Evolutionary conservation across 2,329 filamentous ascomycete genomes (phyloP).

Genomic region (Colletotrichum liaoningense): DNA sequence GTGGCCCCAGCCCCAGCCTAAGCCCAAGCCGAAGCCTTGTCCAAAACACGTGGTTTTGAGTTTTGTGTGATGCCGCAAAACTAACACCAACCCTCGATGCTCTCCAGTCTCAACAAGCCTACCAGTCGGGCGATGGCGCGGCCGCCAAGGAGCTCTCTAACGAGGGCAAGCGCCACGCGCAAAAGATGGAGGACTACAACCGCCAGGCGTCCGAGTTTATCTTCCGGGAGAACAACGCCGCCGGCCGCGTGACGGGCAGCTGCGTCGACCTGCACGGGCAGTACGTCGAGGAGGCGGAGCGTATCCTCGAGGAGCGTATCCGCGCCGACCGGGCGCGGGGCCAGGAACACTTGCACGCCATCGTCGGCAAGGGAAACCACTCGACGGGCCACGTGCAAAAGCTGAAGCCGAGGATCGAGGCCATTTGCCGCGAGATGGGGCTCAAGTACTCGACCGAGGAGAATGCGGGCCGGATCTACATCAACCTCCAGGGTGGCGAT

Average conservation of each 20-base stretch:
- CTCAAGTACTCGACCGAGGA: constrained; percentile 87
- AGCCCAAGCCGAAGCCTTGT: background rate
- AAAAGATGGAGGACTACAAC: constrained; percentile 89
- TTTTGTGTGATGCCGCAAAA: background rate
- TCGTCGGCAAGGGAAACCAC: constrained; percentile 96
- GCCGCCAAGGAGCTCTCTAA: constrained; percentile 86
- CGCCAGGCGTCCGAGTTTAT: constrained; percentile 92
- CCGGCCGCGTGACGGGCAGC: constrained; percentile 78
- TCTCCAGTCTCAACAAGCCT: constrained; percentile 78
- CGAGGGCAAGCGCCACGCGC: constrained; percentile 85
- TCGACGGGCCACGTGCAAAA: constrained; percentile 85
- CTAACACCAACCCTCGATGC: background rate
- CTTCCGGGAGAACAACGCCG: constrained; percentile 93
- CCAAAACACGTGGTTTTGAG: background rate
- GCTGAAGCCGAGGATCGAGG: constrained; percentile 94
- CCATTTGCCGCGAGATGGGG: constrained; percentile 84
- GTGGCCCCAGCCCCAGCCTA: constrained; percentile 37
- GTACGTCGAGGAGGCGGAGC: constrained; percentile 93
- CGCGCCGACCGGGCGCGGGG: constrained; percentile 78
- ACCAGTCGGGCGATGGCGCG: constrained; percentile 84
- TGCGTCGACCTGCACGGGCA: constrained; percentile 95
- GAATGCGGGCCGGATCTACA: constrained; percentile 89
- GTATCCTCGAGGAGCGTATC: constrained; percentile 89
- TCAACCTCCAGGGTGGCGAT: constrained; percentile 83
- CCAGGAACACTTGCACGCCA: constrained; percentile 89